phyloP scores from a whole-genome alignment of 768 basidiomycete genomes.

The Candolleomyces efflorescens region DNA sequence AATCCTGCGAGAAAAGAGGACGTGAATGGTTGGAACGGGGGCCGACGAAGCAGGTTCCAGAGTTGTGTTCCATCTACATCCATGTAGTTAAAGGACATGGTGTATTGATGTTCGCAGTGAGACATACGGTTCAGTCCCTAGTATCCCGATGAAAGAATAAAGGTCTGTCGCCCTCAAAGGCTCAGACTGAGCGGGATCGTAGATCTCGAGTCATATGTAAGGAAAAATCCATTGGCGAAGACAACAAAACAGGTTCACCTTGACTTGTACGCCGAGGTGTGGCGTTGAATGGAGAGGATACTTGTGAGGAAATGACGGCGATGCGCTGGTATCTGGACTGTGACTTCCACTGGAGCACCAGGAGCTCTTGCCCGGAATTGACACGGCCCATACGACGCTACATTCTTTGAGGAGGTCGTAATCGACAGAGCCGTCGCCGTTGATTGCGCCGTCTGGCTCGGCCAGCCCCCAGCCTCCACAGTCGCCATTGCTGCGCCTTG shows the following conservation, averaged over 20 bases:
- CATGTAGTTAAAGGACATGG: neutral
- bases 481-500: conserved; percentile 32
- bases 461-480: conserved; percentile 77
- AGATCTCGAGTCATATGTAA: conserved; percentile 40
- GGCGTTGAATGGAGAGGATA: conserved; percentile 49
- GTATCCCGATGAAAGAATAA: conserved; percentile 69
- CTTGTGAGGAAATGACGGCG: conserved; percentile 45
- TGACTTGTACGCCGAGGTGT: conserved; percentile 71
- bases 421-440: conserved; percentile 24
- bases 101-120: conserved; percentile 8
- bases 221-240: conserved; percentile 2
- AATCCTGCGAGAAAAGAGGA: conserved; percentile 49
- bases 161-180: conserved; percentile 58
- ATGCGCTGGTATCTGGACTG: conserved; percentile 1
- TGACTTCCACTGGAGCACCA: conserved; percentile 41
- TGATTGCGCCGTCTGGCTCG: conserved; percentile 26
- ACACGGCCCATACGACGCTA: conserved; percentile 67
- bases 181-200: conserved; percentile 42
- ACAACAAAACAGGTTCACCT: conserved; percentile 36
- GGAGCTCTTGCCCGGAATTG: conserved; percentile 60
- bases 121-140: conserved; percentile 60
- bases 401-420: conserved; percentile 57
- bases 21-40: conserved; percentile 64
- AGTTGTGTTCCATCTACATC: conserved; percentile 32
- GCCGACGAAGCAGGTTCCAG: conserved; percentile 32